Base-by-base conservation (phyloP, 257 asterid species). In the Capsicum chinense region DNA sequence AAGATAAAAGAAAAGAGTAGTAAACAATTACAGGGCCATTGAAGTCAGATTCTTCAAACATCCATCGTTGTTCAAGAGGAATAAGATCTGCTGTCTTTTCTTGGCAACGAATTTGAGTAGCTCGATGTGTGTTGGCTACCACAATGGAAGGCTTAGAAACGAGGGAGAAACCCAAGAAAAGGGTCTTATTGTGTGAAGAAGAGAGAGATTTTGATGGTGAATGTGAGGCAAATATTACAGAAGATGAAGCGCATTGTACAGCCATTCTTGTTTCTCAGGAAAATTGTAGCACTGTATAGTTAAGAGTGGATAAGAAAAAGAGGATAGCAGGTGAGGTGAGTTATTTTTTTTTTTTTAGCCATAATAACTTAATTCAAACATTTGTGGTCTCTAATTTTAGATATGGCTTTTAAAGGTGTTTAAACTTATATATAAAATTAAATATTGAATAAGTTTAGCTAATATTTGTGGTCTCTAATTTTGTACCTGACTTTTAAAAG, bases 11-110 rank as follows among this genome's bases (percentile, higher is more conserved):
- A 39, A 4, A 14, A 2, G 54, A 81, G 54, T 9, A 73, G 42
- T 42, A 83, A 79, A 35, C 33, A 8, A 33, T 85, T 88, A 94
- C 98, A 60, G 97, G 97, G 79, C 99, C 99, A 58, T 86, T 73
- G 74, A 94, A 68, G 59, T 87, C 90, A 52, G 90, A 83, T 26
- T 91, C 91, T 71, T 94, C 98, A 78, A 95, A 95, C 98, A 95
- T 94, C 97, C 97, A 95, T 71, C 90, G 90, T 84, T 95, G 99
- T 3, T 87, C 94, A 13, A 90, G 66, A 26, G 98, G 98, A 5
- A 94, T 79, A 71, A 82, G 62, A 21, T 89, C 88, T 12, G 91
- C 88, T 12, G 91, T 37, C 79, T 90, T 92, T 7, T 89, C 95
- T 85, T 92, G 92, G 89, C 95, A 94, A 71, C 84, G 85, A 79